phyloP scores from a whole-genome alignment of 345 rosid genomes.

The Crucihimalaya himalaica region DNA sequence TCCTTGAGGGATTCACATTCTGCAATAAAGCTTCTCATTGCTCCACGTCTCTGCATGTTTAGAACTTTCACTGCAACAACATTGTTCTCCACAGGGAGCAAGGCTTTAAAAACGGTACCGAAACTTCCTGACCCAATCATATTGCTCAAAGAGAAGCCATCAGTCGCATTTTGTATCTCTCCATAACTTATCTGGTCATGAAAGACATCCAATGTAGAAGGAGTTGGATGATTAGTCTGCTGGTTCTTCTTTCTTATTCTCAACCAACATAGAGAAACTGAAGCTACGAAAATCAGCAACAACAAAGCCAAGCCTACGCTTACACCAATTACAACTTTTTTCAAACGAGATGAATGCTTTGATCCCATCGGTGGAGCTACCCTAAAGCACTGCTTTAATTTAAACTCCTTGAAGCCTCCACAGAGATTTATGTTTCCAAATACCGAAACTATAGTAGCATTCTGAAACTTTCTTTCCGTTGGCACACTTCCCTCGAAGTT shows the following conservation, averaged over 20 bases:
- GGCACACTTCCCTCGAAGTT: constrained; percentile 33
- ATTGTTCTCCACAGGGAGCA: neutral
- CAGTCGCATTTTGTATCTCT: constrained; percentile 27
- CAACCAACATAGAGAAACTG: neutral
- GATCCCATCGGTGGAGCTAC: neutral
- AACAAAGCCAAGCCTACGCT: constrained; percentile 4
- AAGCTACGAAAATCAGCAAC: neutral
- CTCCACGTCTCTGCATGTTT: constrained; percentile 45
- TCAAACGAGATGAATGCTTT: neutral
- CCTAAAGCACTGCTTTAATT: constrained; percentile 26
- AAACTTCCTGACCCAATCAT: constrained; percentile 38
- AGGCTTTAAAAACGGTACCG: constrained; percentile 37
- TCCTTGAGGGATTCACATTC: constrained; percentile 50
- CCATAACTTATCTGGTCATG: constrained; percentile 21
- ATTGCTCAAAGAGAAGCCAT: constrained; percentile 26
- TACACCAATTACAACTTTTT: constrained; percentile 12
- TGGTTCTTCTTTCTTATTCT: neutral
- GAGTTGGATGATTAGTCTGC: neutral
- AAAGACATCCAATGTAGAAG: neutral
- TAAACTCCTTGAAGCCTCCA: constrained; percentile 18
- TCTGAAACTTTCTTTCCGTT: constrained; percentile 27
- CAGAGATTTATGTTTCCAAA: constrained; percentile 29
- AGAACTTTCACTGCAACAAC: constrained; percentile 47
- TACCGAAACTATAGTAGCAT: constrained; percentile 14
- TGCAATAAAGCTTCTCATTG: constrained; percentile 47